Conservation (phyloP, 2,329 filamentous ascomycete genomes). For the Claviceps sp. region DNA sequence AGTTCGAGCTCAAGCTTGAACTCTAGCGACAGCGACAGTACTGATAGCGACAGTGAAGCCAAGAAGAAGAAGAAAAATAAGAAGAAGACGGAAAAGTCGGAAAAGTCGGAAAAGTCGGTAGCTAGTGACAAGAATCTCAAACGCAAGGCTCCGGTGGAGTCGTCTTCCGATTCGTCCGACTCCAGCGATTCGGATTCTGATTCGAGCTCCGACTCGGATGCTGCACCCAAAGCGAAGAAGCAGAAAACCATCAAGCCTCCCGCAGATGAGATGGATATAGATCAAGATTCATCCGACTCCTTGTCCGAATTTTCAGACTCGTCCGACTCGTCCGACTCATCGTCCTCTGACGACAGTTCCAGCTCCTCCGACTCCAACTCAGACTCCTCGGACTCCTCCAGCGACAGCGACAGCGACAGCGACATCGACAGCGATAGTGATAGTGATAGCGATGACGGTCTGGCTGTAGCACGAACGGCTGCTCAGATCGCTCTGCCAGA, state of each 20-base stretch:
- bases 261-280: conserved; percentile 8
- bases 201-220: conserved; percentile 30
- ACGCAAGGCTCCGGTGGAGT: conserved; percentile 25
- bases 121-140: conserved; percentile 20
- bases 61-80: conserved; percentile 9
- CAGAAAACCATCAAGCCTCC: conserved; percentile 22
- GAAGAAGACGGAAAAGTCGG: conserved; percentile 9
- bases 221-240: conserved; percentile 40
- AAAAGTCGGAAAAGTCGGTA: conserved; percentile 11
- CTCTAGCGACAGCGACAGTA: conserved; percentile 16
- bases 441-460: neutral
- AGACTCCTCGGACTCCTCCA: conserved; percentile 9
- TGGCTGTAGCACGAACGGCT: conserved; percentile 10
- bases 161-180: conserved; percentile 14
- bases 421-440: conserved; percentile 10
- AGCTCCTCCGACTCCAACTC: conserved; percentile 12
- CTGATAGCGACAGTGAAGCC: conserved; percentile 13
- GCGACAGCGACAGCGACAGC: conserved; percentile 6
- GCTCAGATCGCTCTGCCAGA: conserved; percentile 12
- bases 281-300: conserved; percentile 16
- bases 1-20: conserved; percentile 18
- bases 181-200: conserved; percentile 21
- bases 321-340: conserved; percentile 9
- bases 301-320: too few relatives aligned
- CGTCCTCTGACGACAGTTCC: conserved; percentile 8